phyloP scores from a whole-genome alignment of 768 basidiomycete species.

The Suillus paluster region DNA sequence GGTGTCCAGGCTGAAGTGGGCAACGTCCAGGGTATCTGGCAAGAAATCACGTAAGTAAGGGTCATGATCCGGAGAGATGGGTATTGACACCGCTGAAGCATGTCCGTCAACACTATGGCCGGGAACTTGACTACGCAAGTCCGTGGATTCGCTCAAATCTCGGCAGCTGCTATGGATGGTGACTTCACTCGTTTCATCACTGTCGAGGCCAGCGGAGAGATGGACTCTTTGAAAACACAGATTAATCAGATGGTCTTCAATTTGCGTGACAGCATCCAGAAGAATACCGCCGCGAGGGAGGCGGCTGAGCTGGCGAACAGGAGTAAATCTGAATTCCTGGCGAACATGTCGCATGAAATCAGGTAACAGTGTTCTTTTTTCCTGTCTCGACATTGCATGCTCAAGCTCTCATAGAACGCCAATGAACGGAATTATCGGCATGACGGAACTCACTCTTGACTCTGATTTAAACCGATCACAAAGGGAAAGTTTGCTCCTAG shows the following conservation, averaged over 20 bases:
- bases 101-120: constrained; percentile 98
- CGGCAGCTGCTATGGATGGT: constrained; percentile 97
- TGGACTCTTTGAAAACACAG: constrained; percentile 99
- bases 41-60: constrained; percentile 88
- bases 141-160: constrained; percentile 98
- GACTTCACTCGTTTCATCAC: constrained; percentile 99
- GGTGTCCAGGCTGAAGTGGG: constrained; percentile 98
- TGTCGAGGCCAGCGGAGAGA: constrained; percentile 97
- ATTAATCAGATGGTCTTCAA: constrained; percentile 99
- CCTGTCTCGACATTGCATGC: neutral
- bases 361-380: constrained; percentile 55
- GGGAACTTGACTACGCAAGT: constrained; percentile 97
- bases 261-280: constrained; percentile 94
- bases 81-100: constrained; percentile 44
- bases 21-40: constrained; percentile 97
- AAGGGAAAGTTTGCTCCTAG: constrained; percentile 92
- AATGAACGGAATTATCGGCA: constrained; percentile 99
- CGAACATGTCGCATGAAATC: constrained; percentile 98
- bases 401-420: constrained; percentile 71
- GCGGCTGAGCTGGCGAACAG: constrained; percentile 98
- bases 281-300: constrained; percentile 97
- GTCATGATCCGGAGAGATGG: neutral
- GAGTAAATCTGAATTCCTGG: constrained; percentile 97
- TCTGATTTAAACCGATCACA: constrained; percentile 94
- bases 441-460: constrained; percentile 98